Conservation (phyloP, 2,329 filamentous ascomycete species). For the Epichloe baconii region DNA sequence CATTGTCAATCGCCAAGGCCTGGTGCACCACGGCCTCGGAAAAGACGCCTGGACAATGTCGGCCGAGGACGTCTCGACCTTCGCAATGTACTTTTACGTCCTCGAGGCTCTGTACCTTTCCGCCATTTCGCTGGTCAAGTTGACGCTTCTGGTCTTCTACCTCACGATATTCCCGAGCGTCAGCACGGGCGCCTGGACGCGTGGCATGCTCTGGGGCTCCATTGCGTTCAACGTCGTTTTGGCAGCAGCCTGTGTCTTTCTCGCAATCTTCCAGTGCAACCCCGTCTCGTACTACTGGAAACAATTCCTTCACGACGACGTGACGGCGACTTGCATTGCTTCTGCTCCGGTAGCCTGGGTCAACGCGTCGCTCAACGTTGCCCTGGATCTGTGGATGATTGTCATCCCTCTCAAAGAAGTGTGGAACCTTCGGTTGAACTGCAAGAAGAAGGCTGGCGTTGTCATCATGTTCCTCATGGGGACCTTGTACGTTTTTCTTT, state of each 20-base stretch:
- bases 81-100: conserved; percentile 27
- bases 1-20: conserved; percentile 17
- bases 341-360: conserved; percentile 33
- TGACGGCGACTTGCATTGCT: conserved; percentile 32
- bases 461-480: conserved; percentile 33
- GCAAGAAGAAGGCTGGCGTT: conserved; percentile 31
- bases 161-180: conserved; percentile 33
- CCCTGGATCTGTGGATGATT: conserved; percentile 35
- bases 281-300: conserved; percentile 37
- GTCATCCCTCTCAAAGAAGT: conserved; percentile 31
- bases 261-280: conserved; percentile 33
- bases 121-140: conserved; percentile 30
- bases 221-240: conserved; percentile 23
- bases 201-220: conserved; percentile 24
- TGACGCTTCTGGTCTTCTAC: conserved; percentile 38
- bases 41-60: conserved; percentile 32
- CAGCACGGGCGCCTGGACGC: conserved; percentile 13
- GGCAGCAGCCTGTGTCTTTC: conserved; percentile 25
- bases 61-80: conserved; percentile 23
- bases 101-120: conserved; percentile 29
- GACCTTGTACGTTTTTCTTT: conserved; percentile 17
- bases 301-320: conserved; percentile 27
- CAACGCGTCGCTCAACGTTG: conserved; percentile 35
- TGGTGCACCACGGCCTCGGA: conserved; percentile 26
- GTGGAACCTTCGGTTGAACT: conserved; percentile 22